These are phyloP conservation scores for Goniomonas avonlea DNA, from an alignment of 78 protist genomes.

Conservation along the genomic window DNA sequence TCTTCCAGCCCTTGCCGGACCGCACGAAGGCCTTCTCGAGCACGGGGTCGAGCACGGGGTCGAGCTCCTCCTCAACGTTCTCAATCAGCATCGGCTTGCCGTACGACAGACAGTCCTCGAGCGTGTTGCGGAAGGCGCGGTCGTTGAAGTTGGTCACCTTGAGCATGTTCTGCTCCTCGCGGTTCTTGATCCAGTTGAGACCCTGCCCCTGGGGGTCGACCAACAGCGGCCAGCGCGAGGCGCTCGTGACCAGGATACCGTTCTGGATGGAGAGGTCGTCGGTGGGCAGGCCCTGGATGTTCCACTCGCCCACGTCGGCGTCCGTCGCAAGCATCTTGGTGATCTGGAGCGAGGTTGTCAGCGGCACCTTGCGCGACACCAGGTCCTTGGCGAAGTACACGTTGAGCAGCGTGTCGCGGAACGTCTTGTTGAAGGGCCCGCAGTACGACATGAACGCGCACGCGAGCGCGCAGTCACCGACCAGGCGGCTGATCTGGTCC, in stretches of 20 bases:
- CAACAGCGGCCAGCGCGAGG: constrained; percentile 68
- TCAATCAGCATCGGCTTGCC: constrained; percentile 72
- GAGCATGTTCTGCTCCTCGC: constrained; percentile 38
- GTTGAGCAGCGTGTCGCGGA: constrained; percentile 50
- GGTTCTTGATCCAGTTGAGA: constrained; percentile 60
- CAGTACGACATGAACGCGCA: constrained; percentile 74
- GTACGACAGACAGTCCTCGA: constrained; percentile 55
- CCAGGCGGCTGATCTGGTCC: constrained; percentile 44
- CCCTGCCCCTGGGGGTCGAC: constrained; percentile 91
- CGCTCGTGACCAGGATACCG: constrained; percentile 72
- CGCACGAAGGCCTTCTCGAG: constrained; percentile 66
- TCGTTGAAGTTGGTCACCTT: constrained; percentile 37
- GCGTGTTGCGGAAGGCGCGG: constrained; percentile 39
- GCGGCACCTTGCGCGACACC: constrained; percentile 49
- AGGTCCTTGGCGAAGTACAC: constrained; percentile 34
- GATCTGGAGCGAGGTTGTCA: constrained; percentile 43
- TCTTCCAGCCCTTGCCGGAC: constrained; percentile 41
- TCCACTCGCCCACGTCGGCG: constrained; percentile 74
- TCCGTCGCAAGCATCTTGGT: constrained; percentile 54
- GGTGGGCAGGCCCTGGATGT: constrained; percentile 74
- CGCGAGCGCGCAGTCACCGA: constrained; percentile 75
- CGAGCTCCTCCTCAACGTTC: constrained; percentile 62
- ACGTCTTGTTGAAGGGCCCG: constrained; percentile 81
- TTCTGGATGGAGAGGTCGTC: constrained; percentile 82
- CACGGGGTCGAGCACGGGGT: constrained; percentile 78